phyloP scores from a whole-genome alignment of 2,329 filamentous ascomycete species.

The Aspergillus oerlinghausenensis region DNA sequence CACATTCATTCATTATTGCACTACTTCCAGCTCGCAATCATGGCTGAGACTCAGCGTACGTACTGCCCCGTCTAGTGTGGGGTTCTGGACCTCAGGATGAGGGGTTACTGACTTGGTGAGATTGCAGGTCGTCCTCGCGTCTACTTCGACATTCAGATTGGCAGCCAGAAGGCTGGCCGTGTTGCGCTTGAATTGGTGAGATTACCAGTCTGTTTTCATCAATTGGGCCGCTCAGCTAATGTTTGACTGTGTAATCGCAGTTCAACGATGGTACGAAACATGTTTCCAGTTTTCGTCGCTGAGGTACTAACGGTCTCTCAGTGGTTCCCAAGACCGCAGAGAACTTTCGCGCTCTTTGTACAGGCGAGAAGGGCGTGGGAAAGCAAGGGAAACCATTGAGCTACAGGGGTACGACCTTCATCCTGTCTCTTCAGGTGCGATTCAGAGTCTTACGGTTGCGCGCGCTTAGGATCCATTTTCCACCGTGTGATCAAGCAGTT shows the following conservation, averaged over 20 bases:
- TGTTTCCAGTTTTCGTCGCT: not conserved
- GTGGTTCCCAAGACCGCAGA: constrained; percentile 92
- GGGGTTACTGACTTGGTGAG: constrained; percentile 10
- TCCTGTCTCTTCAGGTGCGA: not conserved
- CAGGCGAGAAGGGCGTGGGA: constrained; percentile 84
- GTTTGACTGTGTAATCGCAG: constrained; percentile 22
- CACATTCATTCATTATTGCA: constrained; percentile 4
- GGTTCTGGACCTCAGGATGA: constrained; percentile 11
- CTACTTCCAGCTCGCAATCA: constrained; percentile 14
- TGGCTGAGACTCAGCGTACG: constrained; percentile 37
- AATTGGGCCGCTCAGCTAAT: not conserved
- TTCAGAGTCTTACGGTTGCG: constrained; percentile 1
- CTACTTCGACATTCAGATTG: constrained; percentile 90
- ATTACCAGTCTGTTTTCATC: constrained; percentile 9
- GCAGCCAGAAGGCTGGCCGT: constrained; percentile 66
- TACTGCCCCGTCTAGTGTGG: constrained; percentile 19
- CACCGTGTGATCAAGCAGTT: constrained; percentile 98
- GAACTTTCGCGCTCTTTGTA: constrained; percentile 93
- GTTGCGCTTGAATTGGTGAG: constrained; percentile 79
- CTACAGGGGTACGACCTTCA: constrained; percentile 63
- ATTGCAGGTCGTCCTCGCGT: constrained; percentile 64
- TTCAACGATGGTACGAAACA: constrained; percentile 44
- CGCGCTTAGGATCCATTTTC: constrained; percentile 65
- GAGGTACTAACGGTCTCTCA: constrained; percentile 47
- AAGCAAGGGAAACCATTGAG: constrained; percentile 78